phyloP scores from a whole-genome alignment of 2,329 filamentous ascomycete species.

The Neodidymelliopsis sp. region DNA sequence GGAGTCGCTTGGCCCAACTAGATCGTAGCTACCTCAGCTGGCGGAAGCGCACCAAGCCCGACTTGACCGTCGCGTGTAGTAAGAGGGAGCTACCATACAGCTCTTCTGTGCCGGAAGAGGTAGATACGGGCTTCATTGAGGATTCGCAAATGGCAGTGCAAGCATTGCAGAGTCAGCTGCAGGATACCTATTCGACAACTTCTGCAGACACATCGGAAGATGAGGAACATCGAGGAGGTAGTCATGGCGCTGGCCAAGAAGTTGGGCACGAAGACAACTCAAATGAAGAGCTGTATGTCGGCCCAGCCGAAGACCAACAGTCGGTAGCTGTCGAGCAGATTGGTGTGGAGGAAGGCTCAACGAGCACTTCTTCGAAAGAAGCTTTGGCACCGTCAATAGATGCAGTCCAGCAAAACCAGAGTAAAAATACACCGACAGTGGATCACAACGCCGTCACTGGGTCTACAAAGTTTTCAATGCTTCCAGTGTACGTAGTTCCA shows the following conservation, averaged over 20 bases:
- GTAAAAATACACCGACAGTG: too few species aligned
- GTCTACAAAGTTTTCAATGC: constrained; percentile 30
- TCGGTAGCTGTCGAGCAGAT: neutral
- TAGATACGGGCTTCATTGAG: constrained; percentile 46
- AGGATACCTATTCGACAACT: constrained; percentile 31
- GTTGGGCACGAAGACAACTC: too few species aligned
- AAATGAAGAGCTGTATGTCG: too few species aligned
- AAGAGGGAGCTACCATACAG: neutral
- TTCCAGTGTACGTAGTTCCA: constrained; percentile 35
- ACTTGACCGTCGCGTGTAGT: constrained; percentile 7
- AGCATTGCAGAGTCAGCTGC: constrained; percentile 53
- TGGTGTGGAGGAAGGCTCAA: neutral
- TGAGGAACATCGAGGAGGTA: neutral
- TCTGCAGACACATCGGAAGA: constrained; percentile 35
- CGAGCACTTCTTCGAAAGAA: neutral
- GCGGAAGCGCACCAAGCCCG: constrained; percentile 26
- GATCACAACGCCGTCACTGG: too few species aligned
- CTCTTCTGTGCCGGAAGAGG: constrained; percentile 5
- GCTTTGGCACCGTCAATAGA: neutral
- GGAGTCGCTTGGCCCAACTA: constrained; percentile 35
- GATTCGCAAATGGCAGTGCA: constrained; percentile 54
- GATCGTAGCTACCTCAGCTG: constrained; percentile 37
- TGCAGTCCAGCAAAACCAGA: too few species aligned
- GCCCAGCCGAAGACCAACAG: neutral
- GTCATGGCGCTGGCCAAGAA: neutral